Evolutionary conservation across 202 grass and related monocot species (phyloP).

Genomic region (Setaria viridis): DNA sequence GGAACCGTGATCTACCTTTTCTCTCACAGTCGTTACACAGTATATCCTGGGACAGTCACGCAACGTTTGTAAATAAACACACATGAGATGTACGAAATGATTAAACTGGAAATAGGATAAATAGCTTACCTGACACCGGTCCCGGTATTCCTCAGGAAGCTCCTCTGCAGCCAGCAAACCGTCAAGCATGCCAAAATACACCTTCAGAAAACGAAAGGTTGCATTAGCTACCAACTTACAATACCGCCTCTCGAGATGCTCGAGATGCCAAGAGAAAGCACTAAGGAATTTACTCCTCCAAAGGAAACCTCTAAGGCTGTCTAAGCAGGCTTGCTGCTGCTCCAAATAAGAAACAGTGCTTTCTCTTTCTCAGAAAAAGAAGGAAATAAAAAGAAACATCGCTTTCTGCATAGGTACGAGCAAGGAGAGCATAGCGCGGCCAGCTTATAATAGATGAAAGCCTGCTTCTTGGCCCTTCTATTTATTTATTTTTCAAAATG

Average conservation of each 20-base stretch:
- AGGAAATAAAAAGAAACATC: not conserved
- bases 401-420: not conserved
- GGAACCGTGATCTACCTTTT: slow-evolving; percentile 78
- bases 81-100: not conserved
- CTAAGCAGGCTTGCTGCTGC: not conserved
- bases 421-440: not conserved
- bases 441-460: slow-evolving; percentile 19
- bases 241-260: no score
- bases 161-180: slow-evolving; percentile 79
- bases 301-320: not conserved
- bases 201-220: slow-evolving; percentile 51
- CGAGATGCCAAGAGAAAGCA: not conserved
- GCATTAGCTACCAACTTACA: slow-evolving; percentile 16
- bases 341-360: not conserved
- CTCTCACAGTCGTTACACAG: slow-evolving; percentile 91
- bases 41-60: slow-evolving; percentile 65
- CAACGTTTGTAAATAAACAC: slow-evolving; percentile 1
- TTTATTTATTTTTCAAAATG: not conserved
- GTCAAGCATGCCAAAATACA: slow-evolving; percentile 99
- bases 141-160: slow-evolving; percentile 85
- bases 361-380: not conserved
- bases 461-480: not conserved
- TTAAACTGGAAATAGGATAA: not conserved
- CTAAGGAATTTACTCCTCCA: not conserved
- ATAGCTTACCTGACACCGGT: slow-evolving; percentile 69